Evolutionary conservation across 768 basidiomycete genomes (phyloP).

Genomic region (Tricholoma hemisulphureum): DNA sequence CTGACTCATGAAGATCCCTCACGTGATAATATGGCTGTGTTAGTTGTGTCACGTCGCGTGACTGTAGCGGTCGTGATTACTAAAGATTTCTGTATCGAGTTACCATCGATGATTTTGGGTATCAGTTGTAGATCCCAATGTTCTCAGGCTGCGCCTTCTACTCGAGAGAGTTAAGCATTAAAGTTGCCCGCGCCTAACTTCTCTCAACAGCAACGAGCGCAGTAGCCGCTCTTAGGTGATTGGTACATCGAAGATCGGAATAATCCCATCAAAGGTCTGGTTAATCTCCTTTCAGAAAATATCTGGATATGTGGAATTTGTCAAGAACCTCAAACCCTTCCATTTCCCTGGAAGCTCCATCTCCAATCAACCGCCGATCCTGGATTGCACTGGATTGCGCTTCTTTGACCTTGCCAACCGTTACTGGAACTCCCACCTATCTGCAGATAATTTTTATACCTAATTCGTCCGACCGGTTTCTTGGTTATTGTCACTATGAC

Average conservation of each 20-base stretch:
- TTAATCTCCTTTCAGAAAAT: neutral
- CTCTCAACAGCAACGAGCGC: neutral
- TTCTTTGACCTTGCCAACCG: neutral
- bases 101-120: neutral
- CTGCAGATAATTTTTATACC: neutral
- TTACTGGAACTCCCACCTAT: neutral
- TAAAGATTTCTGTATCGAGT: no score
- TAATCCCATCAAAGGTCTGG: neutral
- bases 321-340: neutral
- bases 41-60: no score
- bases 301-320: neutral
- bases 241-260: neutral
- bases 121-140: neutral
- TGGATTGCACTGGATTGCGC: neutral
- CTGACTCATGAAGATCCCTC: neutral
- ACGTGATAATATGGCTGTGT: neutral
- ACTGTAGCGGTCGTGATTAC: no score
- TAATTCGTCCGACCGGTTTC: constrained; percentile 10
- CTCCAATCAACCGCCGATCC: neutral
- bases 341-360: neutral
- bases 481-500: constrained; percentile 13
- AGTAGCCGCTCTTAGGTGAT: no score
- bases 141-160: neutral
- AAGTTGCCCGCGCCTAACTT: neutral
- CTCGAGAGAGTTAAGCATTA: neutral